phyloP scores from a whole-genome alignment of 177 flowering plant species.

The Vitis hybrid region DNA sequence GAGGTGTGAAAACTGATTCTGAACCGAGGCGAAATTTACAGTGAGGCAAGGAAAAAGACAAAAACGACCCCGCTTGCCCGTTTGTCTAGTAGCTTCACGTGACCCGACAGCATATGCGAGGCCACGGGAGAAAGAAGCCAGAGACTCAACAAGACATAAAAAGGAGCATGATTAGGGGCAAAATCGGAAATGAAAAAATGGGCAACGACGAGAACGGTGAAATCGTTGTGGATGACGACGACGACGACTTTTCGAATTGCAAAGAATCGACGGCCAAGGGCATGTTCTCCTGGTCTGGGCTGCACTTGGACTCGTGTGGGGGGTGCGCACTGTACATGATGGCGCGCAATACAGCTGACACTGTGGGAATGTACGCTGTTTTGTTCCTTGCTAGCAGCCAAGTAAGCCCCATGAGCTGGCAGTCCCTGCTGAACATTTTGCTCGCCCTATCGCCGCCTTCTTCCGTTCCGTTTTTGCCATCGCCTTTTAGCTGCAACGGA shows the following conservation, averaged over 20 bases:
- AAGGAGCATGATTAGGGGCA: conserved; percentile 41
- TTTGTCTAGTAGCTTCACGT: conserved; percentile 57
- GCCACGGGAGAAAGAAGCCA: not conserved
- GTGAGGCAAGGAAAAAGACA: conserved; percentile 30
- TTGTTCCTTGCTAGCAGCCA: conserved; percentile 94
- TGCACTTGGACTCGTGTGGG: conserved; percentile 70
- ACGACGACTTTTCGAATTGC: conserved; percentile 50
- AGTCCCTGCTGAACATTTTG: conserved; percentile 81
- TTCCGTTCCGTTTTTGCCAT: conserved; percentile 41
- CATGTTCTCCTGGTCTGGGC: conserved; percentile 99
- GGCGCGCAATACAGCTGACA: conserved; percentile 93
- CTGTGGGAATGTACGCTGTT: conserved; percentile 95
- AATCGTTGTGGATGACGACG: conserved; percentile 30
- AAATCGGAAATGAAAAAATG: conserved; percentile 24
- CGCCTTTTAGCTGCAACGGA: conserved; percentile 48
- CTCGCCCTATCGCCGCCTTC: conserved; percentile 49
- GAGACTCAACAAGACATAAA: conserved; percentile 11
- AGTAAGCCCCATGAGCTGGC: conserved; percentile 97
- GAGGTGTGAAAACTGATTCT: conserved; percentile 1
- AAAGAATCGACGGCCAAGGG: conserved; percentile 97
- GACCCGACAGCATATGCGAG: conserved; percentile 20
- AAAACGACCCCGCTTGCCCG: conserved; percentile 26
- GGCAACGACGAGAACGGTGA: not conserved
- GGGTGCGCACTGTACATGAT: conserved; percentile 92
- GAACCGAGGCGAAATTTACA: conserved; percentile 37